phyloP scores from a whole-genome alignment of 257 asterid genomes.

The Solanum dulcamara region DNA sequence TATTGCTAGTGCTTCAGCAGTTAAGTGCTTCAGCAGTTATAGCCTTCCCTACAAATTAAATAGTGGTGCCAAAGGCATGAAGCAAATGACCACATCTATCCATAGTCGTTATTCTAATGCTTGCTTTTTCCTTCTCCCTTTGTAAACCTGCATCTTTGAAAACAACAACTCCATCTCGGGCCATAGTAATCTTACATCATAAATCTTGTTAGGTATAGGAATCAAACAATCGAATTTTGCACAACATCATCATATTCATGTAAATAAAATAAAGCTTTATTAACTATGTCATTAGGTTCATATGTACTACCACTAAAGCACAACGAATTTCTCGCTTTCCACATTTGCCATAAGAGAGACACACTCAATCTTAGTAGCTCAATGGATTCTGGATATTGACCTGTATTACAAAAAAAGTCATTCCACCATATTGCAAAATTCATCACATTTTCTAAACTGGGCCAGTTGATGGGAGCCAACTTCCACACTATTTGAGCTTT shows the following conservation, averaged over 20 bases:
- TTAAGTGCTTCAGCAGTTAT: background rate
- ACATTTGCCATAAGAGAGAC: background rate
- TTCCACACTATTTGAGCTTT: background rate
- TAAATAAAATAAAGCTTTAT: background rate
- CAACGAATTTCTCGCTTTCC: background rate
- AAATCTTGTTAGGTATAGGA: background rate
- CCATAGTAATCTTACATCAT: background rate
- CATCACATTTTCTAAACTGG: no score
- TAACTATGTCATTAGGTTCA: background rate
- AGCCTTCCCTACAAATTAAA: background rate
- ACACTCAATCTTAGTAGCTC: background rate
- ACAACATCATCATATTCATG: background rate
- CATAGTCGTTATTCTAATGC: no score
- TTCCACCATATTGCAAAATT: no score
- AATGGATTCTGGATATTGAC: background rate
- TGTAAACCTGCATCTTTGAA: no score
- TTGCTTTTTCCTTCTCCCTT: no score
- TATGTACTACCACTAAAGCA: background rate
- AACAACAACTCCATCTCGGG: no score
- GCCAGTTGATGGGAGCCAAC: background rate
- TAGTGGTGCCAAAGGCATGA: background rate
- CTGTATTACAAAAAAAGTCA: no score
- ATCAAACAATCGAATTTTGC: no score
- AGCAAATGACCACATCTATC: background rate
- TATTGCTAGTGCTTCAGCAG: background rate